Evolutionary conservation across 371 early-diverging fungal genomes (phyloP), one percentile per base, ranked within the genome.

Genomic region (Mucor racemosus): DNA sequence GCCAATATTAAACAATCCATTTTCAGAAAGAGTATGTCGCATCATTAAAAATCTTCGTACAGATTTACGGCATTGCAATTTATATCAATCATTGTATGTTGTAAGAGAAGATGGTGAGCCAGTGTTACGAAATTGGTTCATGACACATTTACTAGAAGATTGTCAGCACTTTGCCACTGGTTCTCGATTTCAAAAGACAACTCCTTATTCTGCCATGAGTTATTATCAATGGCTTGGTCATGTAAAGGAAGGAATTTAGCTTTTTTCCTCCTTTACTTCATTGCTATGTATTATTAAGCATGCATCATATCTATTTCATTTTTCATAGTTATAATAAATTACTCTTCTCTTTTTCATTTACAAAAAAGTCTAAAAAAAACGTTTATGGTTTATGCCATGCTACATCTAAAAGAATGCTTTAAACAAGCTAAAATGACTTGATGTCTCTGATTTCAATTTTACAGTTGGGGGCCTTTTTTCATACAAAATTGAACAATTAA

Each of bases 51-150:
- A 60, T 13, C 50, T 77, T 7, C 72, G 70, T 39, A 73, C 48
- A 10, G 68, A 65, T 3, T 39, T 34, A 42, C 66, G 76, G 5
- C 50, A 60, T 21, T 63, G 68, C 55, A 69, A 67, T 13, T 68
- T 64, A 38, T 74, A 75, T 57, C 75, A 72, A 21, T 64, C 75
- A 4, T 61, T 78, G 17, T 86, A 80, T 61, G 70, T 93, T 33
- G 87, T 91, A 33, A 86, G 85, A 73, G 94, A 93, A 71, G 93
- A 93, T 61, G 88, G 88, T 14, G 90, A 90, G 59, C 84, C 85
- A 10, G 60, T 67, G 15, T 38, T 90, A 44, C 75, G 88, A 7
- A 71, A 79, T 74, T 72, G 74, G 86, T 88, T 93, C 71, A 62
- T 89, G 68, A 78, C 84, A 44, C 88, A 88, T 58, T 68, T 94